A percentile compares a stretch with the other conserved stretches of the same genome.
Conservation (phyloP, 1,139 yeast species). For the Suhomyces bokatorum region DNA sequence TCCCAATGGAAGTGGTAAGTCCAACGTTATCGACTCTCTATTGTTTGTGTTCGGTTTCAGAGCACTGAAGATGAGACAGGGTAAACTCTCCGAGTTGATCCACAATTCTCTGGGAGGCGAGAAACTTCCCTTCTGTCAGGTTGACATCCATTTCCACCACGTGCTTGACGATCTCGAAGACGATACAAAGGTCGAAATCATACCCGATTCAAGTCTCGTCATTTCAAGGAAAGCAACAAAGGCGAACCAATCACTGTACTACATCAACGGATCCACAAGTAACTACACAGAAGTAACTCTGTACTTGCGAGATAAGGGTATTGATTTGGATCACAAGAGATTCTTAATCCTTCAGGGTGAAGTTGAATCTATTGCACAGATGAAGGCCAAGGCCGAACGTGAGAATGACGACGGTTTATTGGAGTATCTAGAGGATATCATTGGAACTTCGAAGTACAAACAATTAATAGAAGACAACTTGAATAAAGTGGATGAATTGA, state of each 20-base stretch:
- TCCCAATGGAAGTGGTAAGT: conserved; percentile 97
- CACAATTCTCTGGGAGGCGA: conserved; percentile 76
- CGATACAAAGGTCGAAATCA: conserved; percentile 32
- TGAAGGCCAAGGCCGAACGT: conserved; percentile 94
- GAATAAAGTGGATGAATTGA: conserved; percentile 62
- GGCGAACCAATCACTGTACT: conserved; percentile 79
- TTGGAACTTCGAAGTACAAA: conserved; percentile 89
- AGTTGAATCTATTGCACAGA: conserved; percentile 96
- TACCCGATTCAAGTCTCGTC: conserved; percentile 60
- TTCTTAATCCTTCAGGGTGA: conserved; percentile 96
- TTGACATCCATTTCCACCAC: conserved; percentile 87
- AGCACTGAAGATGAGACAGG: conserved; percentile 96
- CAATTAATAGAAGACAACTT: conserved; percentile 67
- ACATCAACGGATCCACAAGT: conserved; percentile 67
- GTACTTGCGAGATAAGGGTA: conserved; percentile 77
- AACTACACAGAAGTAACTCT: conserved; percentile 78
- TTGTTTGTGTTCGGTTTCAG: conserved; percentile 96
- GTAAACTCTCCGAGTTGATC: conserved; percentile 84
- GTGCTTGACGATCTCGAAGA: conserved; percentile 62
- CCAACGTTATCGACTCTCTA: conserved; percentile 95
- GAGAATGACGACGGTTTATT: conserved; percentile 92
- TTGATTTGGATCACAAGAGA: conserved; percentile 92
- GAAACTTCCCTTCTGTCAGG: conserved; percentile 76
- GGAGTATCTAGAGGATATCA: conserved; percentile 94
- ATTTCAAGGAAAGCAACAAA: conserved; percentile 78